Evolutionary conservation across 305 asterid genomes (phyloP).

Genomic region (Salvia sclarea): DNA sequence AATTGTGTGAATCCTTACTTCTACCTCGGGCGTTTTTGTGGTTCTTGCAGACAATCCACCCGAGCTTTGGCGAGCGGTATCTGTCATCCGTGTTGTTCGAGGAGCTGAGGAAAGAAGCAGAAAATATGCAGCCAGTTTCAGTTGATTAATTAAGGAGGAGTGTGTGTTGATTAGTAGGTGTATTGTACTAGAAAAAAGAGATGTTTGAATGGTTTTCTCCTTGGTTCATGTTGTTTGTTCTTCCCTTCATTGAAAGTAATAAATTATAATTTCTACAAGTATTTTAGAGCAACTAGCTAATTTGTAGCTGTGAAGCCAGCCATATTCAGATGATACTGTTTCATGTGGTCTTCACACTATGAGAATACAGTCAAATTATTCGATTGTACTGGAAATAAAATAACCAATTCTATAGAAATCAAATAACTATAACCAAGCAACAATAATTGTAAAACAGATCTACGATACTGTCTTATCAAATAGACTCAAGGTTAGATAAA

Average conservation of each 20-base stretch:
- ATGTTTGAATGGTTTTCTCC: too few relatives aligned
- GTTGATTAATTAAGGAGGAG: conserved; percentile 61
- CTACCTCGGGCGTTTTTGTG: neutral
- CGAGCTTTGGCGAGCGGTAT: conserved; percentile 90
- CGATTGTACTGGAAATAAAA: too few relatives aligned
- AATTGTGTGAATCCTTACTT: neutral
- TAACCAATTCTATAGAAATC: too few relatives aligned
- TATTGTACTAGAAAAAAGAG: too few relatives aligned
- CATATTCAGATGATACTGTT: neutral
- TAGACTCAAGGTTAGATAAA: too few relatives aligned
- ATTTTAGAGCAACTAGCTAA: neutral
- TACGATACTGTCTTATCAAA: too few relatives aligned
- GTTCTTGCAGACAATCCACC: conserved; percentile 64
- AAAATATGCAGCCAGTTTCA: conserved; percentile 82
- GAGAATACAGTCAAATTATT: too few relatives aligned
- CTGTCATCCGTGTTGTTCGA: conserved; percentile 79
- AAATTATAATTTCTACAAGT: neutral
- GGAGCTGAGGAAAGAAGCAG: conserved; percentile 82
- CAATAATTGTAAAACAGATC: too few relatives aligned
- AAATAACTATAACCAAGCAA: too few relatives aligned
- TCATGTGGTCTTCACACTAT: too few relatives aligned
- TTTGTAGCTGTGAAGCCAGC: neutral
- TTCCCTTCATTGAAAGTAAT: neutral
- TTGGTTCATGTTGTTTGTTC: neutral
- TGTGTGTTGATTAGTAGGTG: too few relatives aligned